Percentiles rank a stretch among this genome's conserved stretches.
Evolutionary conservation across 2,329 filamentous ascomycete species (phyloP).

Genomic region (Xenosphaeropsis pyriputrescens): DNA sequence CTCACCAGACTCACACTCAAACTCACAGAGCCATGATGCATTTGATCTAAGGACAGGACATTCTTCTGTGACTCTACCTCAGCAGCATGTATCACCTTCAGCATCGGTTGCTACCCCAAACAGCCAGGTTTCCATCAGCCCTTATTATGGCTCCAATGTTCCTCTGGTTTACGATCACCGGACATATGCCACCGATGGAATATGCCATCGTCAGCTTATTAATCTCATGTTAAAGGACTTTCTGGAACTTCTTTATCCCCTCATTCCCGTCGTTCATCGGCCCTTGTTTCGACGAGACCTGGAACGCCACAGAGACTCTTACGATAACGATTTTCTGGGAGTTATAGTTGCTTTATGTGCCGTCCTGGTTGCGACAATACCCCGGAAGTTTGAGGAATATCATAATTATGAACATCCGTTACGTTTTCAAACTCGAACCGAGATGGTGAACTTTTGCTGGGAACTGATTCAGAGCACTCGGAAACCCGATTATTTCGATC

Average conservation of each 20-base stretch:
- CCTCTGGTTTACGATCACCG: background rate
- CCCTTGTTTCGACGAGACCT: constrained; percentile 1
- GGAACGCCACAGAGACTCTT: background rate
- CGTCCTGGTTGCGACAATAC: constrained; percentile 3
- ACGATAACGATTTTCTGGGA: constrained; percentile 1
- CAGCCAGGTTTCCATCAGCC: background rate
- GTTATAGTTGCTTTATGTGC: constrained; percentile 3
- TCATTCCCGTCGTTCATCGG: constrained; percentile 2
- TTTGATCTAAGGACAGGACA: background rate
- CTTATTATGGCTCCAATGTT: background rate
- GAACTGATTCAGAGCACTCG: constrained; percentile 1
- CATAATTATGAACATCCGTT: background rate
- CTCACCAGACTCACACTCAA: background rate
- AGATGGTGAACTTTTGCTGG: constrained; percentile 4
- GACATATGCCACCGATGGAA: background rate
- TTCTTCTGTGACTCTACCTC: background rate
- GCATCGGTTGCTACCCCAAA: background rate
- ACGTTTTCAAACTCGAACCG: constrained; percentile 3
- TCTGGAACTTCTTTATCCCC: constrained; percentile 1
- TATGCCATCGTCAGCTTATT: constrained; percentile 1
- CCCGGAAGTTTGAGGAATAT: constrained; percentile 4
- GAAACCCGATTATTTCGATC: constrained; percentile 4
- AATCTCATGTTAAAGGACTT: constrained; percentile 1
- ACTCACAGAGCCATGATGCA: background rate
- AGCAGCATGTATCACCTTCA: background rate